phyloP scores from a whole-genome alignment of 495 filamentous ascomycete species.

The Choiromyces venosus region DNA sequence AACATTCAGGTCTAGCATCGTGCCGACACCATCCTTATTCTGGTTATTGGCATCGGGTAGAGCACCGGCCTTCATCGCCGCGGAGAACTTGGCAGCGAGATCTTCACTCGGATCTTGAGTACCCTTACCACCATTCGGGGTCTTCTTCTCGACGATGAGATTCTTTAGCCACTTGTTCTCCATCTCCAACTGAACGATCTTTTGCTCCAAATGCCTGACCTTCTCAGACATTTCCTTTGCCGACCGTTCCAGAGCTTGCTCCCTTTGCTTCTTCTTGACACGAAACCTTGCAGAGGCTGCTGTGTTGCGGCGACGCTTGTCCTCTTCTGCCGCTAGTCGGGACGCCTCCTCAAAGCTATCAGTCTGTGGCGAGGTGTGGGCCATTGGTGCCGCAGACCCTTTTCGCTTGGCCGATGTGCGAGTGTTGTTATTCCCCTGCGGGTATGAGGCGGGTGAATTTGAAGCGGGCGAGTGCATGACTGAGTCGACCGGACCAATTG shows the following conservation, averaged over 20 bases:
- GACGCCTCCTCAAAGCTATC: slow-evolving; percentile 60
- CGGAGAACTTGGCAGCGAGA: slow-evolving; percentile 30
- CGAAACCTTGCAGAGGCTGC: slow-evolving; percentile 96
- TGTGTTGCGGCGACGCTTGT: slow-evolving; percentile 94
- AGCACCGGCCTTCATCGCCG: slow-evolving; percentile 22
- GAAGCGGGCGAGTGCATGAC: slow-evolving; percentile 19
- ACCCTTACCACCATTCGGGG: slow-evolving; percentile 46
- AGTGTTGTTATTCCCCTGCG: slow-evolving; percentile 40
- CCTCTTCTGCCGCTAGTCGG: slow-evolving; percentile 86
- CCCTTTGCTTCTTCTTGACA: slow-evolving; percentile 98
- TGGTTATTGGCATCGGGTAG: not conserved
- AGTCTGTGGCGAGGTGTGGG: slow-evolving; percentile 4
- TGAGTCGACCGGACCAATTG: slow-evolving; percentile 9
- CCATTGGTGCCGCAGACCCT: slow-evolving; percentile 18
- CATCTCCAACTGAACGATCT: slow-evolving; percentile 80
- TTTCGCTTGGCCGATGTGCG: slow-evolving; percentile 30
- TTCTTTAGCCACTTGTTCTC: slow-evolving; percentile 97
- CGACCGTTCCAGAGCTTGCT: slow-evolving; percentile 84
- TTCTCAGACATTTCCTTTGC: slow-evolving; percentile 90
- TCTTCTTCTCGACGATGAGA: slow-evolving; percentile 84
- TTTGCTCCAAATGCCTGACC: slow-evolving; percentile 67
- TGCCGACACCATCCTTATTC: slow-evolving; percentile 20
- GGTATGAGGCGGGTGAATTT: slow-evolving; percentile 38
- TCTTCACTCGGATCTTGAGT: slow-evolving; percentile 19
- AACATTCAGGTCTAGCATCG: slow-evolving; percentile 1